Percentiles rank a stretch among this genome's conserved stretches.
Conservation (phyloP, 148 eudicot genomes). For the Drosera capensis region DNA sequence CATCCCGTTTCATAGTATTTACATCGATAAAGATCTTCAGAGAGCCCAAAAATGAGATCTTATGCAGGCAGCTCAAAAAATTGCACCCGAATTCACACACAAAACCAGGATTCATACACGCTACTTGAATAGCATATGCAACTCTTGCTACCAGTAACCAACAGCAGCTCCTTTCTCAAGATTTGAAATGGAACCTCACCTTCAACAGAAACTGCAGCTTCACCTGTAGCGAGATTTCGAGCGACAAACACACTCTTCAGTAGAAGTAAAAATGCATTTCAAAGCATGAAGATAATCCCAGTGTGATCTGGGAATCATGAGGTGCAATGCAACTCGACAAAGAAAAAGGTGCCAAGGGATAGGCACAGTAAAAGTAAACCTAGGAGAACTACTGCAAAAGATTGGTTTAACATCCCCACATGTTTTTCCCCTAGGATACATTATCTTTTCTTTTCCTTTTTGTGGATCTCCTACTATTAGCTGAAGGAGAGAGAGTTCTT, state of each 20-base stretch:
- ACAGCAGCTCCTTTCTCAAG: conserved; percentile 16
- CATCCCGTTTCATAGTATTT: conserved; percentile 1
- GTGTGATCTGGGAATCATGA: neutral
- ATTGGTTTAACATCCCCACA: no score
- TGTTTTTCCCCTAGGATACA: no score
- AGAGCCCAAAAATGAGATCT: conserved; percentile 65
- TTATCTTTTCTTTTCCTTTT: no score
- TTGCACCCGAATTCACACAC: neutral
- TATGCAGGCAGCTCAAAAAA: conserved; percentile 2
- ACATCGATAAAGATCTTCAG: conserved; percentile 24
- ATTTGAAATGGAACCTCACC: conserved; percentile 76
- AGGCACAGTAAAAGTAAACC: no score
- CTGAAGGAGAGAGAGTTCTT: no score
- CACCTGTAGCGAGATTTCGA: conserved; percentile 33
- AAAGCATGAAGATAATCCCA: neutral
- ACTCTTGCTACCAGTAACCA: neutral
- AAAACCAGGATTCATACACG: conserved; percentile 3
- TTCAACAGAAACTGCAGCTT: conserved; percentile 94
- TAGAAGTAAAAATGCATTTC: neutral
- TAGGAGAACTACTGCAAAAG: no score
- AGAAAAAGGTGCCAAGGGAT: no score
- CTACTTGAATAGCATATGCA: conserved; percentile 3
- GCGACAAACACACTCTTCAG: neutral
- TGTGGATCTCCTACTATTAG: no score
- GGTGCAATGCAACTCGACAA: no score